phyloP scores from a whole-genome alignment of 495 filamentous ascomycete genomes.

The Ascodesmis nigricans region DNA sequence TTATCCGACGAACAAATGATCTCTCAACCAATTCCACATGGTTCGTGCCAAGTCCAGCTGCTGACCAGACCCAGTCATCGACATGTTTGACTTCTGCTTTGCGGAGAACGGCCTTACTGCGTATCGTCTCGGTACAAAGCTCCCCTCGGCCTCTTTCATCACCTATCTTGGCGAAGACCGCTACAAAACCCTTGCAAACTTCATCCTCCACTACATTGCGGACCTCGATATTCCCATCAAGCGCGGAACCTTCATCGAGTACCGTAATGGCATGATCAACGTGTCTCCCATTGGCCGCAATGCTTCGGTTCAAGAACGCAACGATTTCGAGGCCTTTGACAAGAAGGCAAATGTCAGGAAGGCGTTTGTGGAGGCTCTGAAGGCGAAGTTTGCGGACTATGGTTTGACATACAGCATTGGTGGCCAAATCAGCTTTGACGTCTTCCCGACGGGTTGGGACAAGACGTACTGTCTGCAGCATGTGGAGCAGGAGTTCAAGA shows the following conservation, averaged over 20 bases:
- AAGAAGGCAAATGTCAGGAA: conserved; percentile 47
- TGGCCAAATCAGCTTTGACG: conserved; percentile 93
- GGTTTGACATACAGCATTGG: conserved; percentile 84
- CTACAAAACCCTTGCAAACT: conserved; percentile 74
- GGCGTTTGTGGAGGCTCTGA: conserved; percentile 48
- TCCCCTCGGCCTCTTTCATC: conserved; percentile 68
- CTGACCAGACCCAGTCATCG: conserved; percentile 11
- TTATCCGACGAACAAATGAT: too few species aligned
- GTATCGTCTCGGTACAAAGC: conserved; percentile 50
- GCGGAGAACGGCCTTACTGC: conserved; percentile 85
- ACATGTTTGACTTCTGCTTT: conserved; percentile 90
- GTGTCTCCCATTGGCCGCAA: conserved; percentile 82
- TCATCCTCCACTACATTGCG: conserved; percentile 71
- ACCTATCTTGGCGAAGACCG: conserved; percentile 74
- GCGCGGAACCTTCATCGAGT: conserved; percentile 86
- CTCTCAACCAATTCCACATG: too few species aligned
- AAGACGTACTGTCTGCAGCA: conserved; percentile 94
- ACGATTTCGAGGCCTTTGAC: conserved; percentile 62
- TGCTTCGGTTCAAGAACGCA: conserved; percentile 54
- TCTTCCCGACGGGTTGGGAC: conserved; percentile 93
- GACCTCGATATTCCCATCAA: conserved; percentile 74
- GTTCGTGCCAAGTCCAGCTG: too few species aligned
- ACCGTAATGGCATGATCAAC: conserved; percentile 94
- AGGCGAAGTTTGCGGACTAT: conserved; percentile 58
- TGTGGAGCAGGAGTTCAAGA: conserved; percentile 68